phyloP scores from a whole-genome alignment of 208 protist species.

The Wallacemonas sp. region DNA sequence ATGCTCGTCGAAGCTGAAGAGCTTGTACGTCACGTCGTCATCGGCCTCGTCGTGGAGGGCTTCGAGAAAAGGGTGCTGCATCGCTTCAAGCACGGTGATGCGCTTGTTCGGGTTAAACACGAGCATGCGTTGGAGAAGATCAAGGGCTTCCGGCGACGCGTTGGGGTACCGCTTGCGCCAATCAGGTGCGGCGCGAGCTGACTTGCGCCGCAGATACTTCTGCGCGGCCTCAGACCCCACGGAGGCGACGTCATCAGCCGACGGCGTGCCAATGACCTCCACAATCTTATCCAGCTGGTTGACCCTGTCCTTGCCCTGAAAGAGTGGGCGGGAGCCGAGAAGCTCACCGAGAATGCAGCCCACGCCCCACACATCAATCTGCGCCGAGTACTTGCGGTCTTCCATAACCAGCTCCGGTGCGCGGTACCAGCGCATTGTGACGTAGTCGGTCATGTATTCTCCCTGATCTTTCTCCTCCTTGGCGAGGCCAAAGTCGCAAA shows the following conservation, averaged over 20 bases:
- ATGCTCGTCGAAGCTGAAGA: constrained; percentile 84
- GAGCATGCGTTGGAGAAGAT: constrained; percentile 92
- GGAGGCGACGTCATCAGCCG: constrained; percentile 75
- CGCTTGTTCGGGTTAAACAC: constrained; percentile 92
- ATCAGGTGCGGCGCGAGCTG: constrained; percentile 31
- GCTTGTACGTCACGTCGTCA: constrained; percentile 43
- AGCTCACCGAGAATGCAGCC: constrained; percentile 91
- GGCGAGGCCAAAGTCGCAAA: constrained; percentile 95
- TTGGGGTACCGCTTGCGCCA: constrained; percentile 80
- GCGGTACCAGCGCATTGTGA: constrained; percentile 95
- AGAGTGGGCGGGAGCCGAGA: constrained; percentile 83
- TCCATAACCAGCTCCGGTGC: constrained; percentile 94
- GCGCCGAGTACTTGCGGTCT: constrained; percentile 84
- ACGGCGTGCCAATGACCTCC: constrained; percentile 91
- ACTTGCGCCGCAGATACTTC: constrained; percentile 89
- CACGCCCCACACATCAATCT: constrained; percentile 92
- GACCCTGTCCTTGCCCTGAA: constrained; percentile 88
- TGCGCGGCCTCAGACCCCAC: constrained; percentile 82
- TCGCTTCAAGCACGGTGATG: constrained; percentile 90
- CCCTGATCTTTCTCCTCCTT: constrained; percentile 87
- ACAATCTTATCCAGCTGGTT: constrained; percentile 93
- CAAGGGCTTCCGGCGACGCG: constrained; percentile 76
- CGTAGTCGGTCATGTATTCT: constrained; percentile 94
- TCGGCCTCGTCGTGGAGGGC: constrained; percentile 86
- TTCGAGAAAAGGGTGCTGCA: constrained; percentile 86